Percentiles rank a stretch among this genome's conserved stretches.
These are phyloP conservation scores for Aristolochia fimbriata DNA, from an alignment of 164 flowering plant genomes.

Conservation along the genomic window DNA sequence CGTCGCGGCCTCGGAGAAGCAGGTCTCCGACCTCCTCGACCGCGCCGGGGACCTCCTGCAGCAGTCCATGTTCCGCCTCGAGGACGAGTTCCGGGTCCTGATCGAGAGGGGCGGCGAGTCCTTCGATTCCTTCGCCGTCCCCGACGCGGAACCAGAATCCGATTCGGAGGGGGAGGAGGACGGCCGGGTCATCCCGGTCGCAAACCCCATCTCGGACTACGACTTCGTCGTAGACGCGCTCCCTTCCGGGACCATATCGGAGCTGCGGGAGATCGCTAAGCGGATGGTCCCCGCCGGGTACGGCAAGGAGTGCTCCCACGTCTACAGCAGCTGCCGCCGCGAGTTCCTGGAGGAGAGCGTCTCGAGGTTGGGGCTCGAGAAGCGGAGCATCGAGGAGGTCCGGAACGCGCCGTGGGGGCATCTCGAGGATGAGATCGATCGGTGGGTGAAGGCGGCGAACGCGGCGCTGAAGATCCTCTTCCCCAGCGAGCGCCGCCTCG, in stretches of 20 bases:
- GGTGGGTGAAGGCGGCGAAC: conserved; percentile 57
- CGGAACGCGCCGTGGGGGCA: conserved; percentile 65
- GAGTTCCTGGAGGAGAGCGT: conserved; percentile 83
- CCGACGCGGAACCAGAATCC: conserved; percentile 19
- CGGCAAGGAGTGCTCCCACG: conserved; percentile 74
- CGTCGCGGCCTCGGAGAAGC: conserved; percentile 33
- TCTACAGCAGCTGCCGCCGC: conserved; percentile 62
- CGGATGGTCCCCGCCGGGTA: conserved; percentile 80
- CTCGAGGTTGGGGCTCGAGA: conserved; percentile 66
- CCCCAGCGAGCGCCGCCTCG: conserved; percentile 79
- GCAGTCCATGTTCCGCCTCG: conserved; percentile 66
- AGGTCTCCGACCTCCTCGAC: conserved; percentile 35
- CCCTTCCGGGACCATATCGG: conserved; percentile 56
- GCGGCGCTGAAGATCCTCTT: conserved; percentile 57
- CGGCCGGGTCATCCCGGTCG: conserved; percentile 45
- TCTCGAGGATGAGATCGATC: conserved; percentile 68
- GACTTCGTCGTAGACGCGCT: conserved; percentile 75
- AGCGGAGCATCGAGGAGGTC: conserved; percentile 67
- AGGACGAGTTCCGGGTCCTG: conserved; percentile 63
- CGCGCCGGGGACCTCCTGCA: conserved; percentile 77
- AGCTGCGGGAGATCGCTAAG: conserved; percentile 78
- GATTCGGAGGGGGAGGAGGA: conserved; percentile 38
- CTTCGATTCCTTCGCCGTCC: conserved; percentile 19
- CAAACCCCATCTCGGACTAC: conserved; percentile 58
- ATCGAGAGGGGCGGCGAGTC: conserved; percentile 38